These are phyloP conservation scores for Wickerhamiella brachini DNA, from an alignment of 805 yeast species.

Conservation along the genomic window DNA sequence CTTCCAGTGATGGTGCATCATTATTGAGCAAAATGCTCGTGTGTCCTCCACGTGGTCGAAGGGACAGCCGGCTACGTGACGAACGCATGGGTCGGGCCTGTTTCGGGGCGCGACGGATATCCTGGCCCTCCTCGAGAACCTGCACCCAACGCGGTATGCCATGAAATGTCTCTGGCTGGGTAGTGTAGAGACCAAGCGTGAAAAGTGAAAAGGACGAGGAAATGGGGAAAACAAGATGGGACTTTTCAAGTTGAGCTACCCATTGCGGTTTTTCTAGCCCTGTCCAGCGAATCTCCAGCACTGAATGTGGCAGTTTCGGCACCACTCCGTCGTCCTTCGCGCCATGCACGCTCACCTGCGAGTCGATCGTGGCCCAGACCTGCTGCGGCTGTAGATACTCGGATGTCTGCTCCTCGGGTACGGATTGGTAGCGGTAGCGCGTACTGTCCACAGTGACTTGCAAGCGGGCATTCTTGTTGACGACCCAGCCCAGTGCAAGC, in stretches of 20 bases:
- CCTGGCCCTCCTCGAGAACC: conserved; percentile 23
- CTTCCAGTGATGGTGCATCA: conserved; percentile 3
- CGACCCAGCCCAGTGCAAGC: conserved; percentile 27
- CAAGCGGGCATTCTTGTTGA: conserved; percentile 6
- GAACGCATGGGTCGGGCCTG: not conserved
- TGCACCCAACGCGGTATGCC: conserved; percentile 30
- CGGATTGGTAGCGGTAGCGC: conserved; percentile 2
- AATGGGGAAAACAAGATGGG: conserved; percentile 37
- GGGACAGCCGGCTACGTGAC: not conserved
- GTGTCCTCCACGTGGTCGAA: not conserved
- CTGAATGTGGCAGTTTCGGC: conserved; percentile 33
- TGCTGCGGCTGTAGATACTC: conserved; percentile 1
- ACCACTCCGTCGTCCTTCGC: conserved; percentile 1
- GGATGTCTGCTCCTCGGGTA: not conserved
- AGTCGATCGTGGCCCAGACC: conserved; percentile 29
- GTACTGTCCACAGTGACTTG: conserved; percentile 1
- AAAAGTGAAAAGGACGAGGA: conserved; percentile 28
- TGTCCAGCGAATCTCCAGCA: conserved; percentile 36
- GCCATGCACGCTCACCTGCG: conserved; percentile 9
- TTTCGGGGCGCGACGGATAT: conserved; percentile 35
- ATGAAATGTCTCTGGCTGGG: conserved; percentile 16
- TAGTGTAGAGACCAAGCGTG: conserved; percentile 24
- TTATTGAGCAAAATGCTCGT: conserved; percentile 14
- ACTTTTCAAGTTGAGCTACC: conserved; percentile 29
- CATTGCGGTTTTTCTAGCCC: conserved; percentile 24